phyloP scores from a whole-genome alignment of 2,329 filamentous ascomycete genomes.

The Hypoxylon sp. region DNA sequence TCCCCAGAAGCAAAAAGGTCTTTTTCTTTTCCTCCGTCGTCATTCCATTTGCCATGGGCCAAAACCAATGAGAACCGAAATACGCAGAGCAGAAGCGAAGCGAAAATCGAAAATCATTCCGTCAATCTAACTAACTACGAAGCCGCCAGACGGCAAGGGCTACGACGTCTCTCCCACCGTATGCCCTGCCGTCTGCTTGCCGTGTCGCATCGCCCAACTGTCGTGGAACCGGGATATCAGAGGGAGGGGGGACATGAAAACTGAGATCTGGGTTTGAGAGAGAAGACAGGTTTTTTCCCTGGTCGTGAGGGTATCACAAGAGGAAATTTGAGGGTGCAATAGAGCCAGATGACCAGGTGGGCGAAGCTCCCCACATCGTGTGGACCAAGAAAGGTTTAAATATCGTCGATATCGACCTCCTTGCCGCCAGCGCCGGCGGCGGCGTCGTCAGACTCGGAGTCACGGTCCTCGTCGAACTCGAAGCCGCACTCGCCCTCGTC shows the following conservation, averaged over 20 bases:
- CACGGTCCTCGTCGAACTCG: constrained; percentile 96
- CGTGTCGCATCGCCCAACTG: constrained; percentile 58
- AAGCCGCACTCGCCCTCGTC: constrained; percentile 97
- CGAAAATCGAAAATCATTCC: background rate
- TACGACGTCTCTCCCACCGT: constrained; percentile 76
- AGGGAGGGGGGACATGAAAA: background rate
- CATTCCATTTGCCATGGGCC: background rate
- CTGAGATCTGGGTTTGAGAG: constrained; percentile 55
- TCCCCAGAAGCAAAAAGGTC: background rate
- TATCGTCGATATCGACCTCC: constrained; percentile 95
- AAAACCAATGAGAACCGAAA: constrained; percentile 9
- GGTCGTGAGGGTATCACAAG: constrained; percentile 30
- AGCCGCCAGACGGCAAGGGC: constrained; percentile 46
- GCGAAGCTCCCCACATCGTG: constrained; percentile 16
- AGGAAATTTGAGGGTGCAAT: constrained; percentile 2
- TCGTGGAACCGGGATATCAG: constrained; percentile 59
- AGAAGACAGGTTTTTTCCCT: constrained; percentile 73
- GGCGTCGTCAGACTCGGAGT: constrained; percentile 70
- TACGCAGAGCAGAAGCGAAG: constrained; percentile 1
- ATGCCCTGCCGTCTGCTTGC: constrained; percentile 51
- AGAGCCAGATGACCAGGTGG: constrained; percentile 30
- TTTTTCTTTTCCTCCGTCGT: constrained; percentile 8
- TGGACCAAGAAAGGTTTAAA: constrained; percentile 66
- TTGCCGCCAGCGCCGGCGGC: constrained; percentile 69
- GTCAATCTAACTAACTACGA: constrained; percentile 3